phyloP scores from a whole-genome alignment of 352 stramenopile genomes.

The Globisporangium solare region DNA sequence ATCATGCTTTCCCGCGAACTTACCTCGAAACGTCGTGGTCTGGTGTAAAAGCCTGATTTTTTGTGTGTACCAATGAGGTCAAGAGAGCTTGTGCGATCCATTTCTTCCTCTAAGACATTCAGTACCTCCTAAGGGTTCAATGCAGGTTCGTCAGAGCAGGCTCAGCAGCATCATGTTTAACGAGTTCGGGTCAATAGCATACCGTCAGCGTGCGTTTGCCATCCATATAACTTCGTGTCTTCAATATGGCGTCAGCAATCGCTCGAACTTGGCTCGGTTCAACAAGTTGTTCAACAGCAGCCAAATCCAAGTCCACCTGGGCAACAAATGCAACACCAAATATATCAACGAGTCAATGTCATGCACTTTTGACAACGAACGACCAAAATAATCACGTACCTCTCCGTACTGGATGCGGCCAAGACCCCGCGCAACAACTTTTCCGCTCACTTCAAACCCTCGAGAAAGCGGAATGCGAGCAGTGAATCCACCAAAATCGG shows the following conservation, averaged over 20 bases:
- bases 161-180: no score
- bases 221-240: constrained; percentile 52
- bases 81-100: constrained; percentile 58
- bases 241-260: constrained; percentile 69
- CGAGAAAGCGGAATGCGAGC: constrained; percentile 43
- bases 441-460: constrained; percentile 64
- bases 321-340: constrained; percentile 2
- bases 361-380: no score
- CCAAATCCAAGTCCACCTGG: constrained; percentile 80
- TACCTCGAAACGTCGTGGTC: constrained; percentile 82
- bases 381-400: constrained; percentile 21
- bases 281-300: constrained; percentile 85
- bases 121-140: constrained; percentile 46
- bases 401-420: constrained; percentile 86
- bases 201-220: constrained; percentile 51
- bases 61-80: constrained; percentile 49
- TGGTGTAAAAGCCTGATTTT: constrained; percentile 71
- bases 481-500: constrained; percentile 43
- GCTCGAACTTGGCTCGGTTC: constrained; percentile 84
- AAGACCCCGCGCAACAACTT: constrained; percentile 69
- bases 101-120: constrained; percentile 53
- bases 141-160: not conserved
- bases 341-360: no score
- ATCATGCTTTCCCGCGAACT: not conserved
- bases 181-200: constrained; percentile 1